Base-by-base conservation (phyloP, 805 yeast genomes). In the Teunomyces panamensis region DNA sequence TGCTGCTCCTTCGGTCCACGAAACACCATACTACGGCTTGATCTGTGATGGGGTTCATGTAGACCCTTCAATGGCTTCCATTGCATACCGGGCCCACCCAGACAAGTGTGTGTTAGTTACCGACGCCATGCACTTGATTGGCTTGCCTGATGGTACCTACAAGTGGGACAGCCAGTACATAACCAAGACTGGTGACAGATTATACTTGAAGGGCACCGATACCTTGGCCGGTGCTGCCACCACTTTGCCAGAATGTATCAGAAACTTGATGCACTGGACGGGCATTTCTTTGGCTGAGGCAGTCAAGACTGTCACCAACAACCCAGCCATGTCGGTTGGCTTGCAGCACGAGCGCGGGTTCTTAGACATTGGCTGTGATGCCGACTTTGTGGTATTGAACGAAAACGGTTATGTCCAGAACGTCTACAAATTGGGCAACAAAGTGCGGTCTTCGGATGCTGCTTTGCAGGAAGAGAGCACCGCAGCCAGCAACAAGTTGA, bases 181-280 rank as follows among this genome's bases (percentile, higher is more conserved):
- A 17, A 74, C 65, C 30, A 80, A 80, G 58, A 64, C 64, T 16
- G 84, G 80, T n/a, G 59, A 69, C 37, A 60, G 67, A 39, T 65
- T 80, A 51, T 68, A 68, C 45, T 68, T 80, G 52, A 68, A 79
- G 57, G 82, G 80, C 29, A 79, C 84, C 8, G 69, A 73, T 45
- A 81, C 83, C 7, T 75, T 80, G 61, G 85, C 85, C 8, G 85
- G 85, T 26, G 75, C 81, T 14, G 83, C 83, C n/a, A 77, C 84
- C 7, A 73, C 78, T 28, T 69, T 80, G 44, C 74, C 79, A 24
- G 70, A 70, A 45, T 77, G 83, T 56, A 61, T 80, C 29, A 65
- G 78, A 50, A 79, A 80, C 60, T 66, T 79, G 45, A 67, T 73
- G 58, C 50, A 63, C 39, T 80, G 85, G 85, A 67, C 78, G 4